A percentile compares a stretch with the other conserved stretches of the same genome.
These are phyloP conservation scores for Phtheirospermum japonicum DNA, from an alignment of 257 asterid species.

Conservation along the genomic window DNA sequence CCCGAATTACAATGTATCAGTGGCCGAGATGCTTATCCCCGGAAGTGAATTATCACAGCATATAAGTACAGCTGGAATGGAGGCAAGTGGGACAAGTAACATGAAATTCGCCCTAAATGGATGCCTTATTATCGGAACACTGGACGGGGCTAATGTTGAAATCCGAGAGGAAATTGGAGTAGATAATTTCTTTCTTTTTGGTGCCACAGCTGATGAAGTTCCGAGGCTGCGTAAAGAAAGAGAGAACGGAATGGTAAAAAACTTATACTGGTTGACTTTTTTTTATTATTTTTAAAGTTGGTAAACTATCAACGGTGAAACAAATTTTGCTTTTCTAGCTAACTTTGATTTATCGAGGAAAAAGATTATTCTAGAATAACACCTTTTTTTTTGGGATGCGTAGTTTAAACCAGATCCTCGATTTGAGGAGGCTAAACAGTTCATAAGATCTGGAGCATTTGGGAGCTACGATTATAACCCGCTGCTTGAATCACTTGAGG, in stretches of 20 bases:
- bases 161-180: conserved; percentile 96
- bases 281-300: neutral
- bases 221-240: conserved; percentile 85
- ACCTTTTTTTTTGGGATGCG: conserved; percentile 24
- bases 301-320: neutral
- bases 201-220: conserved; percentile 91
- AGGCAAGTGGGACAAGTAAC: conserved; percentile 99
- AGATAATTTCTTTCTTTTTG: conserved; percentile 87
- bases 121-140: conserved; percentile 93
- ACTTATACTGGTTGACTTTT: conserved; percentile 9
- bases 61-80: conserved; percentile 99
- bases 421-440: conserved; percentile 93
- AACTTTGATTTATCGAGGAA: neutral
- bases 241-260: conserved; percentile 78
- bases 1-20: conserved; percentile 97
- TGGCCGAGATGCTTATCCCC: conserved; percentile 97
- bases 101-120: conserved; percentile 98
- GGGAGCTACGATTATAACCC: conserved; percentile 96
- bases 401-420: conserved; percentile 95
- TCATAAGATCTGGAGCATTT: conserved; percentile 87
- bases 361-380: conserved; percentile 3
- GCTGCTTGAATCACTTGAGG: conserved; percentile 94
- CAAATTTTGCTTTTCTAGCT: neutral
- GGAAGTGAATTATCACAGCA: conserved; percentile 99
- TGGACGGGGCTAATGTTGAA: conserved; percentile 98